Conservation (phyloP, 2,329 filamentous ascomycete genomes). For the Trichoderma afroharzianum region DNA sequence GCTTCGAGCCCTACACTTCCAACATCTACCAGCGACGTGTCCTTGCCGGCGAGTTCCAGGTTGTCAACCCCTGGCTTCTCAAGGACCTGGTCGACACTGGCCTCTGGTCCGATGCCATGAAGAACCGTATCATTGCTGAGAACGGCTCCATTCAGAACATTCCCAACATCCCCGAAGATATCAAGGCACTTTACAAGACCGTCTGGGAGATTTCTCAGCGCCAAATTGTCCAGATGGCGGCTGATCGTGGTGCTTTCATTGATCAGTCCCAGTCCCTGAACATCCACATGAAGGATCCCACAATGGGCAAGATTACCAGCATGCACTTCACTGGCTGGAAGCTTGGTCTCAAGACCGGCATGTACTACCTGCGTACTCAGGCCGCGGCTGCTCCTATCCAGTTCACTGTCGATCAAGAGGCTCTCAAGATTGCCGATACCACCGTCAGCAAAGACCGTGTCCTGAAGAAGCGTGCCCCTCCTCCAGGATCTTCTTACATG, state of each 20-base stretch:
- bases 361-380: conserved; percentile 99
- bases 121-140: conserved; percentile 99
- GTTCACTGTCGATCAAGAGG: conserved; percentile 97
- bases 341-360: conserved; percentile 97
- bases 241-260: conserved; percentile 96
- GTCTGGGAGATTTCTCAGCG: conserved; percentile 99
- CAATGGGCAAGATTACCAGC: conserved; percentile 99
- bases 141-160: conserved; percentile 96
- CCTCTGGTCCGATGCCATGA: conserved; percentile 99
- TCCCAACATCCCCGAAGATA: conserved; percentile 90
- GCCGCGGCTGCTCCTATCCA: conserved; percentile 95
- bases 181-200: conserved; percentile 98
- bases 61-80: conserved; percentile 97
- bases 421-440: conserved; percentile 81
- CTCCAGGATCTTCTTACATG: conserved; percentile 51
- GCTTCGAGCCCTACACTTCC: conserved; percentile 98
- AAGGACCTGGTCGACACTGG: conserved; percentile 98
- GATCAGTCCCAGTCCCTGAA: conserved; percentile 99
- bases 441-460: conserved; percentile 63
- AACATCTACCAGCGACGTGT: conserved; percentile 99
- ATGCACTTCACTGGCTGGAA: conserved; percentile 99
- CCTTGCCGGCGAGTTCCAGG: conserved; percentile 96
- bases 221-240: conserved; percentile 94
- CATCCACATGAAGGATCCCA: conserved; percentile 98
- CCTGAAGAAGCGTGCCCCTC: conserved; percentile 66